Percentiles rank a stretch among this genome's conserved stretches.
Conservation (phyloP, 257 asterid species). For the Primulina eburnea region DNA sequence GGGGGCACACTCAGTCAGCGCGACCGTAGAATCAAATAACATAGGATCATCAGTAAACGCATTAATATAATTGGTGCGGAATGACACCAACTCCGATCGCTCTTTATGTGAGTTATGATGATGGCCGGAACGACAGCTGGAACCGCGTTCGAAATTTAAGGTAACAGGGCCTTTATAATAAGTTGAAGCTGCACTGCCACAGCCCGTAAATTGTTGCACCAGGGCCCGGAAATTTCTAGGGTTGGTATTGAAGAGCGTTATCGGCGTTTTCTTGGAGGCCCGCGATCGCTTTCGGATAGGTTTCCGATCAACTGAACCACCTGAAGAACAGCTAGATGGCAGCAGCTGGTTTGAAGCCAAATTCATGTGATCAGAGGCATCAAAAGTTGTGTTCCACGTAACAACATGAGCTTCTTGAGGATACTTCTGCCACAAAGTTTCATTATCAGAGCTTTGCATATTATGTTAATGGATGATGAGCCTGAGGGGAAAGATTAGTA, state of each 20-base stretch:
- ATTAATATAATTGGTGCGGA: not conserved
- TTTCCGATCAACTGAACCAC: slow-evolving; percentile 20
- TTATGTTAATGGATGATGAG: not conserved
- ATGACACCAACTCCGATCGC: slow-evolving; percentile 9
- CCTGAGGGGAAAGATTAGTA: not conserved
- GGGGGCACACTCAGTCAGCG: not conserved
- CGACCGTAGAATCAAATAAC: slow-evolving; percentile 13
- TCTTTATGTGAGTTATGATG: not conserved
- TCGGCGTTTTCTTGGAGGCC: slow-evolving; percentile 38
- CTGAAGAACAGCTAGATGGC: not conserved
- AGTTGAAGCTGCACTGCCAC: slow-evolving; percentile 25
- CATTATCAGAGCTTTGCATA: not conserved
- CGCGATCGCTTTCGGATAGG: slow-evolving; percentile 34
- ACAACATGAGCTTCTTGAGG: not conserved
- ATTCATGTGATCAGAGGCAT: not conserved
- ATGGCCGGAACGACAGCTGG: not conserved
- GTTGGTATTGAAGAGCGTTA: slow-evolving; percentile 44
- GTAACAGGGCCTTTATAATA: slow-evolving; percentile 52
- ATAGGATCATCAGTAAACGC: not conserved
- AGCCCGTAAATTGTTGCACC: slow-evolving; percentile 69
- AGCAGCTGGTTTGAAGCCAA: not conserved
- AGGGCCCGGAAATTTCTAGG: slow-evolving; percentile 46
- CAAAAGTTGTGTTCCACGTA: not conserved
- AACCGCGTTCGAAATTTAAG: slow-evolving; percentile 36
- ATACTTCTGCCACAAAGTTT: not conserved